Conservation (phyloP, 306 rosid genomes). For the Vigna trinervia region DNA sequence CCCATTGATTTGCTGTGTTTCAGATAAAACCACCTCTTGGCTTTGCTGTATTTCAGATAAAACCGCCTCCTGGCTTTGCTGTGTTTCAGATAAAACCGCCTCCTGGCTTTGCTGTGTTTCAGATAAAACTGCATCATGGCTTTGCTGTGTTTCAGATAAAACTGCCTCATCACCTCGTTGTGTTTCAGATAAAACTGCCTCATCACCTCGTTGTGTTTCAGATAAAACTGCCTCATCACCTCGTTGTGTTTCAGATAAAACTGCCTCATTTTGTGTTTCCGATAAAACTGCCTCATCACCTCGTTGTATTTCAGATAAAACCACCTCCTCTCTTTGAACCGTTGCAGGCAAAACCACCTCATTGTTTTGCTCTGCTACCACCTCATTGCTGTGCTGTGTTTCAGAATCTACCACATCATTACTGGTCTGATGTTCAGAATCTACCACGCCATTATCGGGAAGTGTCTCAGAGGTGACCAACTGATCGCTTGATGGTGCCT, state of each 20-base stretch:
- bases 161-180: not conserved
- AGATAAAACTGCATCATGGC: not conserved
- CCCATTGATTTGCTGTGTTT: not conserved
- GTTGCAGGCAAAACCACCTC: not conserved
- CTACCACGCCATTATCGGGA: not conserved
- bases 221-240: not conserved
- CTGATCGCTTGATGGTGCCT: conserved; percentile 26
- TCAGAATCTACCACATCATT: not conserved
- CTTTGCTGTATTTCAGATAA: not conserved
- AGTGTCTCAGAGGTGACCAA: not conserved
- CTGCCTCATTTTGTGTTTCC: not conserved
- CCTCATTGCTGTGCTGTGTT: not conserved
- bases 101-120: not conserved
- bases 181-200: conserved; percentile 1
- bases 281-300: not conserved
- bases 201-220: not conserved
- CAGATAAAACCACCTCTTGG: not conserved
- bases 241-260: not conserved
- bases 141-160: not conserved
- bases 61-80: not conserved
- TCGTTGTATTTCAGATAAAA: not conserved
- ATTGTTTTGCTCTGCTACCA: not conserved
- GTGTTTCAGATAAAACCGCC: not conserved
- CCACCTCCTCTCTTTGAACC: not conserved
- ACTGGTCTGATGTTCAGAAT: not conserved